phyloP scores from a whole-genome alignment of 2,329 filamentous ascomycete species.

The Claviceps pazoutovae region DNA sequence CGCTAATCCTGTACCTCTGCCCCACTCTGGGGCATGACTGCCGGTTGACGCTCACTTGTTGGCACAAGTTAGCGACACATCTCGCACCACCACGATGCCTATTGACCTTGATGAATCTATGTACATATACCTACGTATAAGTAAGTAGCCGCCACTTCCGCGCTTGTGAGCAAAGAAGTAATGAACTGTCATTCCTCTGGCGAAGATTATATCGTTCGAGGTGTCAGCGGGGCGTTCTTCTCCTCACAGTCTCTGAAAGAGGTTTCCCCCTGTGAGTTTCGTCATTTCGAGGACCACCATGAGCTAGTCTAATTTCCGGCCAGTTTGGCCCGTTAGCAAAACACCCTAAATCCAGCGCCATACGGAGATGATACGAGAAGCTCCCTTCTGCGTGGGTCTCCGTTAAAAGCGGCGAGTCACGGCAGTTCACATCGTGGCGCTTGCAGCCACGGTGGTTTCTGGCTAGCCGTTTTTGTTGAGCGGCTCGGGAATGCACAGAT shows the following conservation, averaged over 20 bases:
- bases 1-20: conserved; percentile 7
- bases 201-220: background rate
- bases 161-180: background rate
- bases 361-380: background rate
- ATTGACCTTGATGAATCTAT: background rate
- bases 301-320: background rate
- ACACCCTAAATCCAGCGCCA: background rate
- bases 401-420: background rate
- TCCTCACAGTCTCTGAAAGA: background rate
- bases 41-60: conserved; percentile 5
- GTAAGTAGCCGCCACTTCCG: background rate
- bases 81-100: background rate
- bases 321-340: background rate
- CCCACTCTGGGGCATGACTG: conserved; percentile 4
- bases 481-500: background rate
- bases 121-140: too few relatives aligned
- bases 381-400: background rate
- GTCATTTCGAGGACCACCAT: background rate
- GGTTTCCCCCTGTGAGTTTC: background rate
- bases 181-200: background rate
- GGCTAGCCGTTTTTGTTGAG: background rate
- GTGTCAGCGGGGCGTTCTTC: background rate
- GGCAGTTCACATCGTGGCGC: background rate
- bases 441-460: background rate
- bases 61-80: conserved; percentile 3